phyloP scores from a whole-genome alignment of 1,284 basidiomycete species.

The Microstroma glucosiphilum region DNA sequence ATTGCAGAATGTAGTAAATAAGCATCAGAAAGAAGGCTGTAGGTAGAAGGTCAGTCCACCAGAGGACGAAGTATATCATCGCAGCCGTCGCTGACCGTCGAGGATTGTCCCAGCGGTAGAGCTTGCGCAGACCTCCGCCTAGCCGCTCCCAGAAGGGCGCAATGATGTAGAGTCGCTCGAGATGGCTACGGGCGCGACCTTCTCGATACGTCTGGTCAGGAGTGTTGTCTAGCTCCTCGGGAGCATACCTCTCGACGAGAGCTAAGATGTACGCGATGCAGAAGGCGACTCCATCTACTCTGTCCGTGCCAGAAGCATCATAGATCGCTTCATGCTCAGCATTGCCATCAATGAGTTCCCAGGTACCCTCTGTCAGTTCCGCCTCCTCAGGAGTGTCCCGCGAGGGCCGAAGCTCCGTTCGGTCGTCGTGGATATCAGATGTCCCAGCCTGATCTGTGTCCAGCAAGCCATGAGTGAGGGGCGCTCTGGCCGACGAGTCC shows the following conservation, averaged over 20 bases:
- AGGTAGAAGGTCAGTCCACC: slow-evolving; percentile 48
- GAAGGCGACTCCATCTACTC: slow-evolving; percentile 46
- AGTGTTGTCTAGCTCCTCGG: slow-evolving; percentile 46
- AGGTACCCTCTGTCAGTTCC: slow-evolving; percentile 18
- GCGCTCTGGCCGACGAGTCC: too few relatives aligned
- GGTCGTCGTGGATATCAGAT: slow-evolving; percentile 14
- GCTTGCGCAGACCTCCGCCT: slow-evolving; percentile 16
- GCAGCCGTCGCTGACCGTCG: slow-evolving; percentile 34
- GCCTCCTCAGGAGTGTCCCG: not conserved
- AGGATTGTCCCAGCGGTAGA: slow-evolving; percentile 30
- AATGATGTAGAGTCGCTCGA: slow-evolving; percentile 48
- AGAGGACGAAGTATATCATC: slow-evolving; percentile 50
- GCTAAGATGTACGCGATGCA: slow-evolving; percentile 49
- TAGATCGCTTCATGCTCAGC: slow-evolving; percentile 6
- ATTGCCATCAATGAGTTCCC: slow-evolving; percentile 27
- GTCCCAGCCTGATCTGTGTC: too few relatives aligned
- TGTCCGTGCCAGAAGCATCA: slow-evolving; percentile 21
- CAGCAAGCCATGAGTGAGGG: too few relatives aligned
- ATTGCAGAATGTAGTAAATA: slow-evolving; percentile 29
- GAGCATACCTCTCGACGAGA: slow-evolving; percentile 42
- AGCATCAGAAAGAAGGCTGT: slow-evolving; percentile 36
- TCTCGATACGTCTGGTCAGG: slow-evolving; percentile 45
- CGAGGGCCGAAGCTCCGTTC: slow-evolving; percentile 13
- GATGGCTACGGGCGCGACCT: slow-evolving; percentile 39
- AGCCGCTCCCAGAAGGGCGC: slow-evolving; percentile 50